phyloP scores from a whole-genome alignment of 176 grass and related monocot genomes.

The Eragrostis nindensis region DNA sequence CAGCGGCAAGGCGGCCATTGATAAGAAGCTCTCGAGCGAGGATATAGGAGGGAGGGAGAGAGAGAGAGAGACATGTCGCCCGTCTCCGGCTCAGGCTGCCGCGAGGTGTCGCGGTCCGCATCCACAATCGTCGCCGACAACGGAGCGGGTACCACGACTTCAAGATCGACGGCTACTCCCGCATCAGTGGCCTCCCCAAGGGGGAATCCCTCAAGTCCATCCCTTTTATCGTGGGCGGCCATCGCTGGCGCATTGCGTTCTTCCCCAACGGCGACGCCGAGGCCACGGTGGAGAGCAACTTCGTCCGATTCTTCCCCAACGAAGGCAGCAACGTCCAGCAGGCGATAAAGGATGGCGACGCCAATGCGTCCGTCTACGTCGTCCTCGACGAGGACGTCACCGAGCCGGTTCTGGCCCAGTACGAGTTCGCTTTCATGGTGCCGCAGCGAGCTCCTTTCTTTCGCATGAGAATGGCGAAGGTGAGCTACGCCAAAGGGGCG shows the following conservation, averaged over 20 bases:
- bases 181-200: not conserved
- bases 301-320: too few relatives aligned
- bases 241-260: constrained; percentile 20
- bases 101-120: not conserved
- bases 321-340: too few relatives aligned
- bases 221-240: constrained; percentile 11
- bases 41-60: not conserved
- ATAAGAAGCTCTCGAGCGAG: not conserved
- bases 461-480: not conserved
- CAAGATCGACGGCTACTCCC: constrained; percentile 19
- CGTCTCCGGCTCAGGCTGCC: too few relatives aligned
- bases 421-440: constrained; percentile 30
- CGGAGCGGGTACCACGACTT: constrained; percentile 3
- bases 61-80: not conserved
- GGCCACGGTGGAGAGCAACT: too few relatives aligned
- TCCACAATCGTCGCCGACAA: constrained; percentile 11
- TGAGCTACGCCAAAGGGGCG: not conserved
- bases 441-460: not conserved
- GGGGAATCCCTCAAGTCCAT: constrained; percentile 16
- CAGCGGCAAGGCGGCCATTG: not conserved
- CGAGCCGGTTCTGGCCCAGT: not conserved
- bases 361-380: not conserved
- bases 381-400: constrained; percentile 7
- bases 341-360: not conserved
- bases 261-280: constrained; percentile 22